phyloP scores from a whole-genome alignment of 2,329 filamentous ascomycete genomes.

The Thermoascus crustaceus region DNA sequence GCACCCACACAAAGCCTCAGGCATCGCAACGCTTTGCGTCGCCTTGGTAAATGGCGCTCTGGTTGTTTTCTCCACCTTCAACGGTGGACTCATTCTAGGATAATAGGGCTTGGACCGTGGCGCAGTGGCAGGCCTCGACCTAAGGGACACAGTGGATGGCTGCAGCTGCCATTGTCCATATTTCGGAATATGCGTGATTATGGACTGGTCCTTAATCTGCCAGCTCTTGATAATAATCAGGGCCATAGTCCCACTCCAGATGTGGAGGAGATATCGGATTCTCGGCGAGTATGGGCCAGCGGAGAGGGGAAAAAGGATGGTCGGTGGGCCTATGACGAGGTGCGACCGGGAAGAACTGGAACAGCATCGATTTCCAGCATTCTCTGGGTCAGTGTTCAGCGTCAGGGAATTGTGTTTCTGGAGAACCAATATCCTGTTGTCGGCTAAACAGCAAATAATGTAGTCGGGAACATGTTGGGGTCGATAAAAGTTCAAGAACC shows the following conservation, averaged over 20 bases:
- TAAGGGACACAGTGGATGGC: no score
- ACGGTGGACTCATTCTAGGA: no score
- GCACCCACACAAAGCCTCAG: no score
- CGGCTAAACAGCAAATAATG: background rate
- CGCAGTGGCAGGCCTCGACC: no score
- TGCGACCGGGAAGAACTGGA: background rate
- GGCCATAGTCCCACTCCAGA: background rate
- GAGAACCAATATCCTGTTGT: background rate
- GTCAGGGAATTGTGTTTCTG: background rate
- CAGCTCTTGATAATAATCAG: background rate
- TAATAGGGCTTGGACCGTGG: no score
- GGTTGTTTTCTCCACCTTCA: no score
- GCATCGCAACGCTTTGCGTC: no score
- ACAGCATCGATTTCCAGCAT: background rate
- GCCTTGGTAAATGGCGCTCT: no score
- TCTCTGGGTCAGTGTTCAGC: background rate
- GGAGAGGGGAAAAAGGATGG: background rate
- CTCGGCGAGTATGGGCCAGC: background rate
- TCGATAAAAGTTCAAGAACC: no score
- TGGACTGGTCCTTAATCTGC: background rate
- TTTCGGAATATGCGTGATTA: no score
- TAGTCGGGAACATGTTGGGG: no score
- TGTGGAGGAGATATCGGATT: conserved; percentile 1
- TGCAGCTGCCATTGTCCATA: no score
- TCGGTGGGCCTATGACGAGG: background rate